Evolutionary conservation across 306 rosid species (phyloP), one percentile per base, ranked within the genome.

Genomic region (Mucuna pruriens): DNA sequence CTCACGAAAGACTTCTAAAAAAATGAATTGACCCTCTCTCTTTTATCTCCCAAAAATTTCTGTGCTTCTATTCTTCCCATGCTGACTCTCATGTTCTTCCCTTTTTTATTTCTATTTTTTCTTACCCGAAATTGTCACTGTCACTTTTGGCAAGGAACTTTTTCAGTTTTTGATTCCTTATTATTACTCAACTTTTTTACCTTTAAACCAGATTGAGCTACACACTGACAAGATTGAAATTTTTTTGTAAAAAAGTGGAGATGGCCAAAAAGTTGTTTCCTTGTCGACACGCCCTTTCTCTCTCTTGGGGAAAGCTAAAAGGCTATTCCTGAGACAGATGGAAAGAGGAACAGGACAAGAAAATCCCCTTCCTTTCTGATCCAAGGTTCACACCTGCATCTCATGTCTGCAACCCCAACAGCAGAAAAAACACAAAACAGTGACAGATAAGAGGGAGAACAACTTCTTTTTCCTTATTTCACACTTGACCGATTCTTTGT

Each of bases 251-350:
- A 82, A 85, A 75, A 64, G 86, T 71, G 57, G 79, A 82, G 84
- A 85, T 82, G 65, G 57, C 75, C 31, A 81, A 85, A 89, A 86
- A 82, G 89, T 44, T 77, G 80, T 70, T 87, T 80, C 87, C 71
- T 90, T 69, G 98, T 93, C 97, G 90, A 91, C 92, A 84, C 89
- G 82, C 49, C 90, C 64, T 74, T 29, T 69, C 78, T 76, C 69
- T 74, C 87, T 67, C 86, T 55, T 31, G 60, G 39, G 51, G 29
- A 66, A 63, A 51, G 60, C 64, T 52, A 20, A 66, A 71, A 84
- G 78, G 23, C 68, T 68, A 84, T 85, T 86, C 70, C 82, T 80
- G 81, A 91, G 39, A 71, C 64, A 82, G 77, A 84, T 45, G 80
- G 48, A 74, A 68, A 86, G 79, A 77, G 82, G 57, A 77, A 81